Conservation (phyloP, 345 rosid species). For the Cardamine occulta region DNA sequence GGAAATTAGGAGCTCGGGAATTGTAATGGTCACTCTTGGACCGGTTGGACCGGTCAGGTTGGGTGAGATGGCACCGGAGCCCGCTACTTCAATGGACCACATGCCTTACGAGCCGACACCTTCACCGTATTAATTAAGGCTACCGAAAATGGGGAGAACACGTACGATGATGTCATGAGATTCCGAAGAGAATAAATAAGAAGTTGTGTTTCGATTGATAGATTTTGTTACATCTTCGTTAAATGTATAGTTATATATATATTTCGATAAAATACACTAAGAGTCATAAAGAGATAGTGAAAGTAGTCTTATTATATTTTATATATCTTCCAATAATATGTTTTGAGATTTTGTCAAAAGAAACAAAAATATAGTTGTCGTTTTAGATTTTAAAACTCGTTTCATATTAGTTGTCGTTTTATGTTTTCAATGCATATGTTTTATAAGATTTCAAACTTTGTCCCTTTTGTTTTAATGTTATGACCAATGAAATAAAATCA, state of each 20-base stretch:
- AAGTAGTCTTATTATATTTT: neutral
- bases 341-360: neutral
- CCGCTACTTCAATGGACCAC: constrained; percentile 6
- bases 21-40: constrained; percentile 37
- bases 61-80: constrained; percentile 31
- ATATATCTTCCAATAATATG: constrained; percentile 8
- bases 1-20: constrained; percentile 67
- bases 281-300: constrained; percentile 13
- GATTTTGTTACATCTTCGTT: constrained; percentile 12
- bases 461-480: too few relatives aligned
- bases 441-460: too few relatives aligned
- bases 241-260: neutral
- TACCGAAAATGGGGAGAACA: constrained; percentile 2
- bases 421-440: too few relatives aligned
- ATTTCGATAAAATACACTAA: neutral
- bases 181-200: constrained; percentile 15
- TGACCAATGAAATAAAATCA: too few relatives aligned
- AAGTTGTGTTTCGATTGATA: neutral
- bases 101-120: constrained; percentile 17
- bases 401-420: too few relatives aligned
- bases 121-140: constrained; percentile 1
- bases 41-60: constrained; percentile 37
- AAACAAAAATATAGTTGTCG: too few relatives aligned
- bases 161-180: constrained; percentile 11
- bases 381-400: too few relatives aligned